These are phyloP conservation scores for Escovopsis weberi DNA, from an alignment of 2,329 filamentous ascomycete species.

Conservation along the genomic window DNA sequence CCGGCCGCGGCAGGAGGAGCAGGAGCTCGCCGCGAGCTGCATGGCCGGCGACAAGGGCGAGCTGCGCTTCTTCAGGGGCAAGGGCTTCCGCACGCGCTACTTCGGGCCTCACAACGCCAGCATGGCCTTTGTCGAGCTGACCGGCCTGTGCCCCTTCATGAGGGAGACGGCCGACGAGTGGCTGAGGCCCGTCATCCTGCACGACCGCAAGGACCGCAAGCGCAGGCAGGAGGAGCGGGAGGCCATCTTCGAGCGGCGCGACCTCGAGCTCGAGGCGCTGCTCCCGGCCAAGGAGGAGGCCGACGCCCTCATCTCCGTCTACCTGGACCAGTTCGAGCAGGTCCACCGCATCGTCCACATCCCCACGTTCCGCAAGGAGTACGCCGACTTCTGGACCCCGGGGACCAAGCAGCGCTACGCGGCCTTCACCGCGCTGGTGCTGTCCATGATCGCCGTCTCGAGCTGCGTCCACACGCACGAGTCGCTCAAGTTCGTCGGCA, in stretches of 20 bases:
- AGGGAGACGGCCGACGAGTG: conserved; percentile 47
- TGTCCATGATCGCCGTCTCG: conserved; percentile 47
- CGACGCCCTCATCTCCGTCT: conserved; percentile 34
- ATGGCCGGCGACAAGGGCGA: conserved; percentile 33
- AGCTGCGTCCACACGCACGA: conserved; percentile 40
- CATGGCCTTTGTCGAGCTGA: conserved; percentile 44
- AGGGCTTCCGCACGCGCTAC: conserved; percentile 45
- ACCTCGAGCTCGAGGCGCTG: conserved; percentile 35
- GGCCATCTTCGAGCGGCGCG: conserved; percentile 30
- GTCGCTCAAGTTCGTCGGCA: conserved; percentile 39
- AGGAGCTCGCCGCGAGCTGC: conserved; percentile 25
- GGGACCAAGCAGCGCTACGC: conserved; percentile 29
- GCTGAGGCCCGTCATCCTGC: conserved; percentile 42
- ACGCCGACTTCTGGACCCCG: conserved; percentile 38
- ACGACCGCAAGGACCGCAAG: conserved; percentile 40
- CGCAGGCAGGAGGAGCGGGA: conserved; percentile 39
- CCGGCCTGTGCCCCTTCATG: conserved; percentile 46
- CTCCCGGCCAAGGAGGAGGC: conserved; percentile 32
- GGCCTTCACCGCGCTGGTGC: conserved; percentile 40
- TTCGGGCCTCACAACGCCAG: conserved; percentile 46
- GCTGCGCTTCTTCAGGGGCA: conserved; percentile 42
- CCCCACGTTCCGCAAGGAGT: conserved; percentile 41
- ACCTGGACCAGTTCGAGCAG: conserved; percentile 41
- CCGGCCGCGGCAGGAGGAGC: conserved; percentile 20
- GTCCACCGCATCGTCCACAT: conserved; percentile 44